Evolutionary conservation across 148 eudicot species (phyloP).

Genomic region (Chenopodium album): DNA sequence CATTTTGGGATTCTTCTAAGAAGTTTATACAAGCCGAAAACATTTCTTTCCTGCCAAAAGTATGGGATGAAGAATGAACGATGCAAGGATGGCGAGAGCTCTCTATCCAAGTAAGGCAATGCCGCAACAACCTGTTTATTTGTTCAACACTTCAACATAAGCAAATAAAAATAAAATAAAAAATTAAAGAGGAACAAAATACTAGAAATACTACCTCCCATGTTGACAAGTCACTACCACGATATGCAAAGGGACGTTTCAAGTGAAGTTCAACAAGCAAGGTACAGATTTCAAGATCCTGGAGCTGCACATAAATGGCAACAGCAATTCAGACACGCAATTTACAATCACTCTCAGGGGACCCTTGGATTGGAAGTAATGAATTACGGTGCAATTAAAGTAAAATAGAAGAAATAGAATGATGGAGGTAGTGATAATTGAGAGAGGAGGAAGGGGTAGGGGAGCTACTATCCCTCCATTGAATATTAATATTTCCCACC

Average conservation of each 20-base stretch:
- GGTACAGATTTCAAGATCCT: conserved; percentile 72
- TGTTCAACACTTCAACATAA: background rate
- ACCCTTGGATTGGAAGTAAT: background rate
- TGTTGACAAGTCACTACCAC: conserved; percentile 83
- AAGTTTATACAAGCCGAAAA: conserved; percentile 81
- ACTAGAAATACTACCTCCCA: conserved; percentile 69
- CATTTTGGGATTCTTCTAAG: conserved; percentile 57
- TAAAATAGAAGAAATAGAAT: too few relatives aligned
- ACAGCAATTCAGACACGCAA: background rate
- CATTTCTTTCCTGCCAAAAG: conserved; percentile 79
- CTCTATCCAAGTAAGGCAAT: conserved; percentile 78
- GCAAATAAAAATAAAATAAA: background rate
- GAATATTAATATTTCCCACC: background rate
- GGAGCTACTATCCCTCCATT: background rate
- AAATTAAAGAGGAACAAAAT: background rate
- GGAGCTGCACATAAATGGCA: conserved; percentile 53
- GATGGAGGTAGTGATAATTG: background rate
- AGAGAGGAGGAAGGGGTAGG: background rate
- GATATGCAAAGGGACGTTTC: conserved; percentile 70
- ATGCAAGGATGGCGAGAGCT: conserved; percentile 66
- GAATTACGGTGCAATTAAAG: too few relatives aligned
- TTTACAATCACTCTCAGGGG: background rate
- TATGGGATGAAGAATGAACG: conserved; percentile 88
- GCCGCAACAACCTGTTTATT: conserved; percentile 70
- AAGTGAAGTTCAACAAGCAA: conserved; percentile 89